Evolutionary conservation across 768 basidiomycete genomes (phyloP).

Genomic region (Sarcodon aspratus): DNA sequence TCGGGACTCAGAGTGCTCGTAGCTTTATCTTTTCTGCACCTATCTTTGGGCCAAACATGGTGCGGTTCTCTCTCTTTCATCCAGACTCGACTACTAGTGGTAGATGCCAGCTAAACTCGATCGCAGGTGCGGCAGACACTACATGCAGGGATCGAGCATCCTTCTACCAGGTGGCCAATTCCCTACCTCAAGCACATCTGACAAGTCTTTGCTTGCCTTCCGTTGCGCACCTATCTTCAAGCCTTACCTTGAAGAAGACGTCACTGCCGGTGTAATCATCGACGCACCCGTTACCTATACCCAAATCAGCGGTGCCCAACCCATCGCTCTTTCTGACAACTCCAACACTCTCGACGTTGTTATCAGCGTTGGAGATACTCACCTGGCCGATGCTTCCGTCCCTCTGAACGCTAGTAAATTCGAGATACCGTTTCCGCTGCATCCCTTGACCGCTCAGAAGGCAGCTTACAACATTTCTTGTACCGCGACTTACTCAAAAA

Average conservation of each 20-base stretch:
- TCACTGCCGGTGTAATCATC: conserved; percentile 20
- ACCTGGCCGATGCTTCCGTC: conserved; percentile 16
- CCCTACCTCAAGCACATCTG: conserved; percentile 20
- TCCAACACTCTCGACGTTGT: conserved; percentile 13
- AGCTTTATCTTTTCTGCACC: too few species aligned
- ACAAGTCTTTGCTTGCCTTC: conserved; percentile 28
- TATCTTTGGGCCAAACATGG: too few species aligned
- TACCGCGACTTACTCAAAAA: conserved; percentile 15
- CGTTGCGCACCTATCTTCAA: conserved; percentile 34
- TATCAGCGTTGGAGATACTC: conserved; percentile 15
- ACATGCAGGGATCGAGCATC: conserved; percentile 25
- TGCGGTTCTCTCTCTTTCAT: too few species aligned
- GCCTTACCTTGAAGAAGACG: conserved; percentile 35
- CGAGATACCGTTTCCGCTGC: conserved; percentile 23
- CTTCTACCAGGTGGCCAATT: conserved; percentile 37
- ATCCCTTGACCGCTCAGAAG: conserved; percentile 16
- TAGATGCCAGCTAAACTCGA: too few species aligned
- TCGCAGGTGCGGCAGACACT: conserved; percentile 41
- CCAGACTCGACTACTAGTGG: too few species aligned
- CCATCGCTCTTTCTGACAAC: conserved; percentile 12
- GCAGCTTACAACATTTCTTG: conserved; percentile 23
- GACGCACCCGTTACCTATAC: conserved; percentile 26
- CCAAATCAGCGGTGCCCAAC: conserved; percentile 21
- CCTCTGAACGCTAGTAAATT: conserved; percentile 26
- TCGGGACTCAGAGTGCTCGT: too few species aligned